Base-by-base conservation (phyloP, 345 rosid species). In the Pugionium dolabratum region DNA sequence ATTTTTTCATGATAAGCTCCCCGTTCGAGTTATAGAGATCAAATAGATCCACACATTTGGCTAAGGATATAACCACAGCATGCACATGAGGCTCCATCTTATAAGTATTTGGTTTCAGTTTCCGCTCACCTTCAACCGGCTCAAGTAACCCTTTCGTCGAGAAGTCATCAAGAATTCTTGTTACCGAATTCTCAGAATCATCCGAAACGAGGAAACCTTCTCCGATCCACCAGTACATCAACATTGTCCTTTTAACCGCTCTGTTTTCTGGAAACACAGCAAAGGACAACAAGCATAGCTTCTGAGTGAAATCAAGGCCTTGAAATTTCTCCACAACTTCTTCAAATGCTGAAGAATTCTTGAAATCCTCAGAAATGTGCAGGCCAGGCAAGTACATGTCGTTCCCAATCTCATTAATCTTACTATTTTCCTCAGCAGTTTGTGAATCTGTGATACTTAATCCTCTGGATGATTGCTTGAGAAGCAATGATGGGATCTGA, bases 201-300 rank as follows among this genome's bases (percentile, higher is more conserved):
- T 58, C 42, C 25, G n/a, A 4, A 1, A 0, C 0, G 30, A 78
- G 46, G 50, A 81, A 57, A 18, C 69, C 76, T 75, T 87, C 85
- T 56, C 85, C 90, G 27, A 80, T 68, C 84, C 86, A 85, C 91
- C 83, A 85, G 37, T 75, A 64, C 57, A 73, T 75, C 71, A 85
- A 31, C 64, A 78, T 45, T 70, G 81, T 79, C 73, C 73, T 81
- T 62, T 69, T 67, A 6, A 83, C 66, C 63, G 69, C 79, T 26
- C 61, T 75, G 50, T 76, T 68, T 62, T 79, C 78, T 0, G 87
- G 83, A 69, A 85, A 85, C 60, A 83, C 68, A 4, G 83, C 69
- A 2, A 81, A 85, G 39, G 74, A 78, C 25, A 79, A 10, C 74
- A 85, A 60, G 65, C 84, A 81, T 29, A 52, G 50, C 73, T 52